These are phyloP conservation scores for Diophrys sp. DNA, from an alignment of 73 alveolate species.

Conservation along the genomic window DNA sequence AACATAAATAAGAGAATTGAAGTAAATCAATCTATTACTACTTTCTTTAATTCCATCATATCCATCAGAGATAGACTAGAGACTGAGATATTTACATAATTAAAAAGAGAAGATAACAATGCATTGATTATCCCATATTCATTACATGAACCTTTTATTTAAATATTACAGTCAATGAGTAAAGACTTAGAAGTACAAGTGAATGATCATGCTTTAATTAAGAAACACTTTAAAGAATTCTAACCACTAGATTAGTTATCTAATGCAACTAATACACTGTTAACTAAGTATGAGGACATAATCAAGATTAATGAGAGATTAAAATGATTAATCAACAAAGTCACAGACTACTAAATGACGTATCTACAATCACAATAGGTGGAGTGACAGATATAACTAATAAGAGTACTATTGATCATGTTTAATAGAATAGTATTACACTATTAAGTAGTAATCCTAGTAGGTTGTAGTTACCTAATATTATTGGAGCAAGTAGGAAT, in stretches of 20 bases:
- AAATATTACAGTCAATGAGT: not conserved
- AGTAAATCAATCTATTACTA: not conserved
- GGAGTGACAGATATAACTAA: no score
- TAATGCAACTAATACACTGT: not conserved
- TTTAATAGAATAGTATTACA: no score
- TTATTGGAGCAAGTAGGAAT: no score
- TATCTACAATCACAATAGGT: no score
- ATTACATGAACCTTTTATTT: not conserved
- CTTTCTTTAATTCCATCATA: not conserved
- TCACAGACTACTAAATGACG: no score
- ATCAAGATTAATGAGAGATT: not conserved
- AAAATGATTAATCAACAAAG: not conserved
- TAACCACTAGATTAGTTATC: not conserved
- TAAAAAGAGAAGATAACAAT: not conserved
- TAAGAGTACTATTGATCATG: no score
- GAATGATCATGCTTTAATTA: not conserved
- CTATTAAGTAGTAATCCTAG: no score
- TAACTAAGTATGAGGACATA: not conserved
- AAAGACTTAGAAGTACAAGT: not conserved
- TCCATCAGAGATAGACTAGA: not conserved
- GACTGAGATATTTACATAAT: not conserved
- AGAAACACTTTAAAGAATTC: not conserved
- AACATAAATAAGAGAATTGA: not conserved
- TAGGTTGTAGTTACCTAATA: no score
- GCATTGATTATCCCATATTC: not conserved